phyloP scores from a whole-genome alignment of 208 protist species.

The Crithidia mellificae region DNA sequence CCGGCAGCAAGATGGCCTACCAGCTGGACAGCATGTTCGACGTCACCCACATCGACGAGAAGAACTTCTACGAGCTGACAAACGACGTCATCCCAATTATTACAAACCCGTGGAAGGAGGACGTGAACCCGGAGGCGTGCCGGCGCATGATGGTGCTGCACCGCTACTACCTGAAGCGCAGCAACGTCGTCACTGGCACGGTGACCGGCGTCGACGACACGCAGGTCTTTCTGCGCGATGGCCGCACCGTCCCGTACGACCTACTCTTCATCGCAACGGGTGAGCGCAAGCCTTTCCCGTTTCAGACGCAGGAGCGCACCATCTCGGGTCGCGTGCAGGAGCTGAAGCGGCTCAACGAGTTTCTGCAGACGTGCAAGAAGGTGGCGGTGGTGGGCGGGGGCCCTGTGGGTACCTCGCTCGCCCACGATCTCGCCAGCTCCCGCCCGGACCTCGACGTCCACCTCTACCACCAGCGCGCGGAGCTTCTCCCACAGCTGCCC shows the following conservation, averaged over 20 bases:
- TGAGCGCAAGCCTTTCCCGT: slow-evolving; percentile 82
- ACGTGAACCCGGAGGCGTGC: slow-evolving; percentile 64
- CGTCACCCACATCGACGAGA: slow-evolving; percentile 85
- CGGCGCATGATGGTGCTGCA: slow-evolving; percentile 79
- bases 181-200: slow-evolving; percentile 84
- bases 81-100: slow-evolving; percentile 83
- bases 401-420: slow-evolving; percentile 73
- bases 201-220: slow-evolving; percentile 71
- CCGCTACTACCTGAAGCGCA: slow-evolving; percentile 84
- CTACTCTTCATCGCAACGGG: slow-evolving; percentile 78
- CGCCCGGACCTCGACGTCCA: slow-evolving; percentile 74
- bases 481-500: slow-evolving; percentile 69
- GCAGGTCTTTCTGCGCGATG: slow-evolving; percentile 67
- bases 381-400: slow-evolving; percentile 86
- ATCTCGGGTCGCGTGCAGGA: slow-evolving; percentile 77
- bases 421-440: slow-evolving; percentile 57
- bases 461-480: slow-evolving; percentile 65
- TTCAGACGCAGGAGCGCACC: slow-evolving; percentile 66
- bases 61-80: slow-evolving; percentile 88
- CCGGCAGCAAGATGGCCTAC: slow-evolving; percentile 73
- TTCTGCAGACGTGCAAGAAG: slow-evolving; percentile 70
- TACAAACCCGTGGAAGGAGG: slow-evolving; percentile 61
- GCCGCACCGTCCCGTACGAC: slow-evolving; percentile 75
- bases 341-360: slow-evolving; percentile 74
- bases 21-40: slow-evolving; percentile 88